Percentiles rank a stretch among this genome's conserved stretches.
Conservation (phyloP, 305 asterid genomes). For the Solanum chacoense region DNA sequence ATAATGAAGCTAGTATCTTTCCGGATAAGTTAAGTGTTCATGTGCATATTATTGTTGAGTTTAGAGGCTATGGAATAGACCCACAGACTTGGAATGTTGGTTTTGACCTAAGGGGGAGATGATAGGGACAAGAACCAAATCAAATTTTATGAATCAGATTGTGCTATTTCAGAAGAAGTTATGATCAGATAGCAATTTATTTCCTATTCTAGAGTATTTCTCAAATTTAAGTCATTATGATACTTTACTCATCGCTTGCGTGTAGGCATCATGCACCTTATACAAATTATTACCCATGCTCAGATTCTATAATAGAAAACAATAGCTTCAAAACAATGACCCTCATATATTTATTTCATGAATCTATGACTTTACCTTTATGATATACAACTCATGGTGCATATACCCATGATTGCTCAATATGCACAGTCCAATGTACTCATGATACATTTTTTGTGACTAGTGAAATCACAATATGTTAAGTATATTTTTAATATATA, state of each 20-base stretch:
- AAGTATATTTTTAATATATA: no score
- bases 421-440: not conserved
- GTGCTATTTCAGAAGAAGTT: not conserved
- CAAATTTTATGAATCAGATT: no score
- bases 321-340: not conserved
- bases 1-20: not conserved
- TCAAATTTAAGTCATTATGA: not conserved
- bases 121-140: not conserved
- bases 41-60: not conserved
- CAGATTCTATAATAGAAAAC: not conserved
- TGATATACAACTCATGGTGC: not conserved
- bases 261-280: not conserved
- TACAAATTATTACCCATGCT: not conserved
- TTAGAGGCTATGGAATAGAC: not conserved
- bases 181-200: not conserved
- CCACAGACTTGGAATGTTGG: not conserved
- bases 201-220: not conserved
- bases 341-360: not conserved
- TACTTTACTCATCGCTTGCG: not conserved
- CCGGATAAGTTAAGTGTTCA: not conserved
- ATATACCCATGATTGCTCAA: not conserved
- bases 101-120: not conserved
- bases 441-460: not conserved
- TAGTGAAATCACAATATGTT: not conserved
- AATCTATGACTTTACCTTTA: not conserved